Evolutionary conservation across 345 rosid species (phyloP).

Genomic region (Citrus trifoliata): DNA sequence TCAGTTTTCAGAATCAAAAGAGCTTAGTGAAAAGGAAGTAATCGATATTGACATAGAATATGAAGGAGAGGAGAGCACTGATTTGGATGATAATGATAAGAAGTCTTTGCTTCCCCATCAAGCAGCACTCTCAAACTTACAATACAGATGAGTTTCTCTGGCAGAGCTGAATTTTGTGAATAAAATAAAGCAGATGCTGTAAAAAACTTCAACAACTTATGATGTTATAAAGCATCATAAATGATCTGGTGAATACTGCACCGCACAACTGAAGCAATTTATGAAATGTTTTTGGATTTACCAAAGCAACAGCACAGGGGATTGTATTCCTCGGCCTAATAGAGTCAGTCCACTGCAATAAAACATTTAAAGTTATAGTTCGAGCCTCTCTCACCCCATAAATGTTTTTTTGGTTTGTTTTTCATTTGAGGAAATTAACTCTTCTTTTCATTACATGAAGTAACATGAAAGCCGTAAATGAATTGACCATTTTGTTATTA

Average conservation of each 20-base stretch:
- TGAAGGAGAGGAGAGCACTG: conserved; percentile 17
- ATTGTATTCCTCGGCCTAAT: too few species aligned
- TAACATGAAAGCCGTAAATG: too few species aligned
- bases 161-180: background rate
- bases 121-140: background rate
- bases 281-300: too few species aligned
- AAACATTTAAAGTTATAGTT: conserved; percentile 15
- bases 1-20: conserved; percentile 8
- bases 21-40: conserved; percentile 10
- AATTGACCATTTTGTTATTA: too few species aligned
- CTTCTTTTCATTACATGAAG: too few species aligned
- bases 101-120: conserved; percentile 21
- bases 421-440: too few species aligned
- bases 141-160: background rate
- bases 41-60: conserved; percentile 21
- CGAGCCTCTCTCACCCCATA: conserved; percentile 63
- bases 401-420: background rate
- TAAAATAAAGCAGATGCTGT: background rate
- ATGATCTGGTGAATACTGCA: too few species aligned
- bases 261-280: too few species aligned
- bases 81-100: conserved; percentile 35
- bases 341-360: too few species aligned
- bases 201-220: background rate
- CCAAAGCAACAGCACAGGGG: too few species aligned
- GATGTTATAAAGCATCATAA: too few species aligned